Percentiles rank a stretch among this genome's conserved stretches.
phyloP scores from a whole-genome alignment of 148 eudicot species.

The Cornus florida region DNA sequence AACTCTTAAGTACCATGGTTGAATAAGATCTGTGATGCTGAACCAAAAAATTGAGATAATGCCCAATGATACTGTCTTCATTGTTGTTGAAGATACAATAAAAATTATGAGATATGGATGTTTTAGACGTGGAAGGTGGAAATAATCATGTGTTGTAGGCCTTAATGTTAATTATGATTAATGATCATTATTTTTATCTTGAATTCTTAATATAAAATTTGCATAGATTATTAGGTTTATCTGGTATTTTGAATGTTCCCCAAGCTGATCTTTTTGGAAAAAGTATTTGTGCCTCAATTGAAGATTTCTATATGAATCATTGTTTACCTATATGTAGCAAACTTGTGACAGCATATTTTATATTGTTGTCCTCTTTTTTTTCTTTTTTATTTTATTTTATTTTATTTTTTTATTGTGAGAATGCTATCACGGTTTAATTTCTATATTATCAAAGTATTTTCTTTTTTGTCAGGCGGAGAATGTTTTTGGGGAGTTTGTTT shows the following conservation, averaged over 20 bases:
- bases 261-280: neutral
- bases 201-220: neutral
- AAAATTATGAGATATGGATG: too few relatives aligned
- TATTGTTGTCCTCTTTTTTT: neutral
- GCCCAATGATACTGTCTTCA: too few relatives aligned
- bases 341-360: neutral
- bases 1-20: too few relatives aligned
- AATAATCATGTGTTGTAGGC: neutral
- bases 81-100: too few relatives aligned
- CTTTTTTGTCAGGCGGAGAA: conserved; percentile 49
- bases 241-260: neutral
- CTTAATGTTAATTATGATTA: neutral
- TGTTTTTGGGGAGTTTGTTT: conserved; percentile 53
- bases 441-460: neutral
- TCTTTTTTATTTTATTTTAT: too few relatives aligned
- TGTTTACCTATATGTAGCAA: neutral
- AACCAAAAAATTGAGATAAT: too few relatives aligned
- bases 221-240: neutral
- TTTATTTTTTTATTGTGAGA: too few relatives aligned
- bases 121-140: neutral
- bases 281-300: neutral
- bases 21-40: too few relatives aligned
- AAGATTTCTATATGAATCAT: neutral
- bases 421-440: neutral
- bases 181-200: neutral